Evolutionary conservation across 129 eudicot species (phyloP).

Genomic region (Helianthus tuberosus): DNA sequence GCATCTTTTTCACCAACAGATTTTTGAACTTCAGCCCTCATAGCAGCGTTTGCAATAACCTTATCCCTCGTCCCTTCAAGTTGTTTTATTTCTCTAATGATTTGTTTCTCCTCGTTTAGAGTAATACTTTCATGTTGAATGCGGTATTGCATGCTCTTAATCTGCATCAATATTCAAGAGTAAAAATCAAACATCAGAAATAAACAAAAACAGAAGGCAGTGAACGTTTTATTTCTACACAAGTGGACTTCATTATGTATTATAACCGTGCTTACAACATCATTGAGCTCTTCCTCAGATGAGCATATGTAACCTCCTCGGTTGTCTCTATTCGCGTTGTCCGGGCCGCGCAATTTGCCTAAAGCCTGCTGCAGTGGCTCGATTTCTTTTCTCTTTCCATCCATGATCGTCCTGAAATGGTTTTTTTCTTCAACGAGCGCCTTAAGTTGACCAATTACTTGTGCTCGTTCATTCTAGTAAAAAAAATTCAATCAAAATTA

Average conservation of each 20-base stretch:
- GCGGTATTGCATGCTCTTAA: conserved; percentile 72
- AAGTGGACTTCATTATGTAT: no score
- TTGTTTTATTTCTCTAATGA: conserved; percentile 74
- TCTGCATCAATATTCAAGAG: conserved; percentile 33
- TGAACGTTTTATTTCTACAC: not conserved
- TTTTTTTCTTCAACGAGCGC: conserved; percentile 52
- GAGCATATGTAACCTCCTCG: conserved; percentile 64
- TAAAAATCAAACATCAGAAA: not conserved
- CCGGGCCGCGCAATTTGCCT: conserved; percentile 61
- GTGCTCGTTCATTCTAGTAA: conserved; percentile 66
- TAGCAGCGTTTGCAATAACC: conserved; percentile 76
- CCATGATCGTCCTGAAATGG: conserved; percentile 58
- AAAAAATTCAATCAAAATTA: not conserved
- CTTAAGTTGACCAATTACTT: conserved; percentile 47
- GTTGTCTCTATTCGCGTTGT: conserved; percentile 24
- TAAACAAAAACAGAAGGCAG: not conserved
- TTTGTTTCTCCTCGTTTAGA: conserved; percentile 76
- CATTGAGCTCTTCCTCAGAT: conserved; percentile 79
- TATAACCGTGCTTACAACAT: conserved; percentile 67
- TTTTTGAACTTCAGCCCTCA: conserved; percentile 80
- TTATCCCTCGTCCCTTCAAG: conserved; percentile 75
- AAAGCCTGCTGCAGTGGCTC: conserved; percentile 78
- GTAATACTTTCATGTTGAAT: conserved; percentile 84
- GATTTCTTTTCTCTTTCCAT: conserved; percentile 75
- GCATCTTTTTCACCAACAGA: conserved; percentile 76